phyloP scores from a whole-genome alignment of 495 filamentous ascomycete genomes.

The Aspergillus sclerotioniger region DNA sequence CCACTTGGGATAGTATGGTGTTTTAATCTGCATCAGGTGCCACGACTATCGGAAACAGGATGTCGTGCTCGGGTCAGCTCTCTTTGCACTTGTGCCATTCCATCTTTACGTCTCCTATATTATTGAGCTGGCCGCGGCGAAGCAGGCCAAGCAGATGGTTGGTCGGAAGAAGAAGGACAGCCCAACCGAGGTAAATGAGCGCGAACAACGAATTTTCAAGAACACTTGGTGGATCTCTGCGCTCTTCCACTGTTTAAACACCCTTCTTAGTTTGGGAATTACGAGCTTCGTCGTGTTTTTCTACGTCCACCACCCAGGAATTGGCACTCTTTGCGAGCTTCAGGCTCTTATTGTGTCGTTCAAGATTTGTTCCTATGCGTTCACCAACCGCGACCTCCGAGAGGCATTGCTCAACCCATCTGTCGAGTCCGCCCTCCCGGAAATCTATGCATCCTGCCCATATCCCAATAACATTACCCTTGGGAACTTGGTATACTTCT shows the following conservation, averaged over 20 bases:
- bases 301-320: conserved; percentile 85
- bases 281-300: conserved; percentile 86
- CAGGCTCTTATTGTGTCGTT: conserved; percentile 96
- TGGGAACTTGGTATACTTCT: conserved; percentile 85
- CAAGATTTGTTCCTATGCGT: conserved; percentile 91
- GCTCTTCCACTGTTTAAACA: conserved; percentile 75
- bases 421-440: conserved; percentile 60
- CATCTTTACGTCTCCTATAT: conserved; percentile 87
- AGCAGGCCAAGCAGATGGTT: conserved; percentile 65
- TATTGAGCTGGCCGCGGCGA: conserved; percentile 78
- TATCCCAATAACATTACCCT: conserved; percentile 90
- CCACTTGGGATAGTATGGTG: conserved; percentile 65
- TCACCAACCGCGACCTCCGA: conserved; percentile 93
- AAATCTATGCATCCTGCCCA: conserved; percentile 76
- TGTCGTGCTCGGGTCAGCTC: conserved; percentile 65
- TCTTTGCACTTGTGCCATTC: conserved; percentile 83
- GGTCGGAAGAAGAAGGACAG: conserved; percentile 58
- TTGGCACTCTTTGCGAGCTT: conserved; percentile 85
- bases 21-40: conserved; percentile 87
- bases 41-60: conserved; percentile 84
- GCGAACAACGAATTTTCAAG: conserved; percentile 53
- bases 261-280: conserved; percentile 72
- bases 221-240: conserved; percentile 77
- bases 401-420: conserved; percentile 76
- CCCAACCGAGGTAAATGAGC: conserved; percentile 53